Conservation (phyloP, 1,284 basidiomycete genomes). For the Rhodotorula mucilaginosa region DNA sequence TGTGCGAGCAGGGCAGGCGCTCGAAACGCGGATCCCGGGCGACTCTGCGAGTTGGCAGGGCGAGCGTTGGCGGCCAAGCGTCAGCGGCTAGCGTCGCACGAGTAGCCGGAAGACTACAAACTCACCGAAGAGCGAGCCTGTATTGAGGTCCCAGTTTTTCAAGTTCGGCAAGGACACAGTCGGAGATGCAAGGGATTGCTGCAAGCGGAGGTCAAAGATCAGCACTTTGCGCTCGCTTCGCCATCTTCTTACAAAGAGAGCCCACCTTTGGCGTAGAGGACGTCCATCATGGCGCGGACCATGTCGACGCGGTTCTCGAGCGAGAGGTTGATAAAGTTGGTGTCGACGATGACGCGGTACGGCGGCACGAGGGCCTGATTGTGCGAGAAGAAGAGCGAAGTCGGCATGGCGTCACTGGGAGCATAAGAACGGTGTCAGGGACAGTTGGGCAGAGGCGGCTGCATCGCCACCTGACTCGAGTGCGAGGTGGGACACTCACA, state of each 20-base stretch:
- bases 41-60: constrained; percentile 58
- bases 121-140: constrained; percentile 82
- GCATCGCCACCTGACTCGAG: neutral
- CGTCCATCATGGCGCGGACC: constrained; percentile 98
- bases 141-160: constrained; percentile 97
- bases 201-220: constrained; percentile 22
- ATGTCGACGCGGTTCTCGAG: constrained; percentile 98
- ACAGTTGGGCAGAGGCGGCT: constrained; percentile 1
- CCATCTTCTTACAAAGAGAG: neutral
- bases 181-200: constrained; percentile 98
- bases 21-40: constrained; percentile 97
- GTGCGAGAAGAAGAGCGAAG: constrained; percentile 91
- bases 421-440: constrained; percentile 16
- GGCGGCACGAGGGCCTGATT: constrained; percentile 95
- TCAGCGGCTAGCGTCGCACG: too few relatives aligned
- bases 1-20: constrained; percentile 83
- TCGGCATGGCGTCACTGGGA: constrained; percentile 71
- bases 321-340: constrained; percentile 99
- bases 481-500: constrained; percentile 47
- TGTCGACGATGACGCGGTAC: constrained; percentile 96
- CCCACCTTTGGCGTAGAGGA: constrained; percentile 96
- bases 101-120: neutral
- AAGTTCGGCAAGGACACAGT: constrained; percentile 96
- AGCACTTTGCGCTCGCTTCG: neutral
- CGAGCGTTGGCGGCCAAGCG: too few relatives aligned